phyloP scores from a whole-genome alignment of 192 early-diverging fungal genomes.

The Endogone sp. region DNA sequence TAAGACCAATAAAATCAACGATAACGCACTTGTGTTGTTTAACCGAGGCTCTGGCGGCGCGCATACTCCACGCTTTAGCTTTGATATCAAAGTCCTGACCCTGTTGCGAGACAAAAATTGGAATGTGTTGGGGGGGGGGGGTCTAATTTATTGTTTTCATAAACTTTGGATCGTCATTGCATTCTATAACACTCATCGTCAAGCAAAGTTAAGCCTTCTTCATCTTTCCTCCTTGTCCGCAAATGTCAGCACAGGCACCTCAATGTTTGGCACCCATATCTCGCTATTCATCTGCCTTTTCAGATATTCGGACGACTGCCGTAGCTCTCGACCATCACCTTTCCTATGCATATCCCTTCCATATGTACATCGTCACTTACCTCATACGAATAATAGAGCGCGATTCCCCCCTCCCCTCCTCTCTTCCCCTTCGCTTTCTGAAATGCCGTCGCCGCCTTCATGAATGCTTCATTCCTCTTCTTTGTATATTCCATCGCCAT shows the following conservation, averaged over 20 bases:
- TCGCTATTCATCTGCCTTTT: too few species aligned
- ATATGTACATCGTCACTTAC: constrained; percentile 22
- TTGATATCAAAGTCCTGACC: constrained; percentile 31
- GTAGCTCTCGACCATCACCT: too few species aligned
- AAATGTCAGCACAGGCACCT: too few species aligned
- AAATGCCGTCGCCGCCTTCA: constrained; percentile 41
- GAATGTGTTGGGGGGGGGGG: neutral
- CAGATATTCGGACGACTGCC: too few species aligned
- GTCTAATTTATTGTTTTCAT: too few species aligned
- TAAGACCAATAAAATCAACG: neutral
- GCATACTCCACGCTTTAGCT: constrained; percentile 50
- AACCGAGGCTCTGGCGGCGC: constrained; percentile 48
- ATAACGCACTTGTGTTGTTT: constrained; percentile 5
- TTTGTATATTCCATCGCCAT: constrained; percentile 28
- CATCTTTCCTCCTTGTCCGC: too few species aligned
- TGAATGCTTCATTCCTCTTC: constrained; percentile 43
- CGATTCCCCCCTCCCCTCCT: constrained; percentile 40
- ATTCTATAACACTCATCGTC: too few species aligned
- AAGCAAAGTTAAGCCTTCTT: too few species aligned
- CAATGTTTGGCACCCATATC: too few species aligned
- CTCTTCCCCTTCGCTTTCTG: constrained; percentile 21
- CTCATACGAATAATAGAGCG: constrained; percentile 48
- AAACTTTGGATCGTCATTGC: too few species aligned
- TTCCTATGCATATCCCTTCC: neutral
- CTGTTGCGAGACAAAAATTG: constrained; percentile 7